These are phyloP conservation scores for Nitzschia sp. DNA, from an alignment of 108 stramenopile species.

Conservation along the genomic window DNA sequence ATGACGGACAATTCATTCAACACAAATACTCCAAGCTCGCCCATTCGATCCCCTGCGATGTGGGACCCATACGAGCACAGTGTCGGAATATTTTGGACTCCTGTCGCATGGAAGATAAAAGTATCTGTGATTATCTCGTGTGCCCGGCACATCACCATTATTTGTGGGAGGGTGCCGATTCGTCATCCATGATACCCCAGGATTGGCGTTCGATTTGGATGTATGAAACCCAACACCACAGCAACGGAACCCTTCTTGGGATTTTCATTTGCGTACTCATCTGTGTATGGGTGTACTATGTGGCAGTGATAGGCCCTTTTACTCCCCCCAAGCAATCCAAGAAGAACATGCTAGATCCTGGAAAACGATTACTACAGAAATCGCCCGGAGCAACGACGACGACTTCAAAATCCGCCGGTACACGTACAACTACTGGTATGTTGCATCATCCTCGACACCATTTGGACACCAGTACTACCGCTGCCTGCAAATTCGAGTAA, in stretches of 20 bases:
- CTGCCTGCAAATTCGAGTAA: too few species aligned
- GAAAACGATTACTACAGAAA: not conserved
- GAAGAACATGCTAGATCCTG: not conserved
- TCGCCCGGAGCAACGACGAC: not conserved
- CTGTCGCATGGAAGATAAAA: not conserved
- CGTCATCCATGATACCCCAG: not conserved
- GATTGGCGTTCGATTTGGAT: constrained; percentile 2
- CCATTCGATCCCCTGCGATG: constrained; percentile 13
- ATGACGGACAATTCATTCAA: constrained; percentile 9
- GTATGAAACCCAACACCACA: not conserved
- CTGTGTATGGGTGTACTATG: not conserved
- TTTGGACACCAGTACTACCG: too few species aligned
- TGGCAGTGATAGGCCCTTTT: not conserved
- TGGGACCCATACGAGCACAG: not conserved
- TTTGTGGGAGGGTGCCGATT: not conserved
- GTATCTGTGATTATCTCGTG: not conserved
- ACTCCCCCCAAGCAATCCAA: not conserved
- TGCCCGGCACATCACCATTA: constrained; percentile 3
- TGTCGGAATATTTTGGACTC: constrained; percentile 11
- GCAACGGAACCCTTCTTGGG: not conserved
- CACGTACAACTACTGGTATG: too few species aligned
- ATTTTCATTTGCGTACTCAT: not conserved
- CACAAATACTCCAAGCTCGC: constrained; percentile 11
- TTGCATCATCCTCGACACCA: too few species aligned
- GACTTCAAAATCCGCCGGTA: too few species aligned